Evolutionary conservation across 345 rosid genomes (phyloP).

Genomic region (Triadica sebifera): DNA sequence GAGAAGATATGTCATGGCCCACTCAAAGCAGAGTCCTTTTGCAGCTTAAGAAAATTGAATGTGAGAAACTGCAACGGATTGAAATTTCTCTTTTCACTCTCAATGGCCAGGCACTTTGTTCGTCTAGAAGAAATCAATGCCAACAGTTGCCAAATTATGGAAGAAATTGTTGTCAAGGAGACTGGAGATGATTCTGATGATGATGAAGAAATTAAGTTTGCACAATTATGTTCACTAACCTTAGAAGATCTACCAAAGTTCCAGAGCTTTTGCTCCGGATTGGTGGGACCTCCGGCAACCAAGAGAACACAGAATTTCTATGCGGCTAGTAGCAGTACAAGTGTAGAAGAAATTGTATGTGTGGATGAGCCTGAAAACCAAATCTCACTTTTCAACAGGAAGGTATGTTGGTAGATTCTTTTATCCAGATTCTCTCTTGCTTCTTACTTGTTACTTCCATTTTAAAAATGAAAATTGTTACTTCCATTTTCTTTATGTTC

Average conservation of each 20-base stretch:
- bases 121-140: constrained; percentile 15
- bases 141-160: not conserved
- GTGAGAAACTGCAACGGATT: constrained; percentile 17
- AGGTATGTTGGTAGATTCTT: too few species aligned
- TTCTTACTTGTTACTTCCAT: not conserved
- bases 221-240: not conserved
- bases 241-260: not conserved
- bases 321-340: too few species aligned
- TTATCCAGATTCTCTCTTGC: too few species aligned
- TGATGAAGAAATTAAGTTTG: not conserved
- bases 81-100: constrained; percentile 19
- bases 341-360: too few species aligned
- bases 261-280: too few species aligned
- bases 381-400: too few species aligned
- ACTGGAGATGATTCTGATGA: not conserved
- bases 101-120: constrained; percentile 8
- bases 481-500: not conserved
- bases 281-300: too few species aligned
- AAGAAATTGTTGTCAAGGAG: constrained; percentile 13
- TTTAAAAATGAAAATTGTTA: too few species aligned
- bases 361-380: too few species aligned
- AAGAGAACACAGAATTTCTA: too few species aligned
- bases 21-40: constrained; percentile 1
- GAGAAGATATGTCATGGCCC: constrained; percentile 10
- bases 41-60: constrained; percentile 6